phyloP scores from a whole-genome alignment of 2,329 filamentous ascomycete genomes.

The Colletotrichum sp. region DNA sequence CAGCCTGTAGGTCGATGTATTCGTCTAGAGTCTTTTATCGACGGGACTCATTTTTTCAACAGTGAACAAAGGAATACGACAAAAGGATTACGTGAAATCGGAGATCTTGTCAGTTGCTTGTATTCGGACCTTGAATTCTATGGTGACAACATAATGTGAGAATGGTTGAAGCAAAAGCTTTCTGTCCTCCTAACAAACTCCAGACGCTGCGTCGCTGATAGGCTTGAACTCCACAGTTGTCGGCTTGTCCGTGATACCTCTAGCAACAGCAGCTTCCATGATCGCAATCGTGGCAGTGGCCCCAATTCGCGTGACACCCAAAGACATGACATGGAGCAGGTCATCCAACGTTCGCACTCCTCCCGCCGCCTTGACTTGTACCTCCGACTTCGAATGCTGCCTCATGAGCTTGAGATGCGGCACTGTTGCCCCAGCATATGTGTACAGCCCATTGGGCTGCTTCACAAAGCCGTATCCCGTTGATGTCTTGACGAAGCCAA shows the following conservation, averaged over 20 bases:
- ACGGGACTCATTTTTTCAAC: too few species aligned
- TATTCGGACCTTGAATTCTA: too few species aligned
- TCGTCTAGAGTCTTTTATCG: too few species aligned
- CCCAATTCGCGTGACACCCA: slow-evolving; percentile 61
- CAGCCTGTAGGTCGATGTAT: too few species aligned
- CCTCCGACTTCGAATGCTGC: slow-evolving; percentile 40
- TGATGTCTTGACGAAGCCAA: slow-evolving; percentile 66
- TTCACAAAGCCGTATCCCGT: slow-evolving; percentile 68
- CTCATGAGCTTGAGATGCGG: slow-evolving; percentile 60
- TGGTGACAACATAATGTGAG: neutral
- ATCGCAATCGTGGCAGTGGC: slow-evolving; percentile 60
- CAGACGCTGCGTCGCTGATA: neutral
- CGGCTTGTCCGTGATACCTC: slow-evolving; percentile 47
- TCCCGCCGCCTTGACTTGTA: slow-evolving; percentile 64
- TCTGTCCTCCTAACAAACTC: neutral
- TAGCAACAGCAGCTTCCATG: slow-evolving; percentile 55
- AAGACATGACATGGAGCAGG: slow-evolving; percentile 55
- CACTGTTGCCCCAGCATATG: slow-evolving; percentile 58
- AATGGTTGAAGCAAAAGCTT: too few species aligned
- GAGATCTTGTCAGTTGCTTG: too few species aligned
- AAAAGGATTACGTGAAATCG: too few species aligned
- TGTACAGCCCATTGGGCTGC: slow-evolving; percentile 53
- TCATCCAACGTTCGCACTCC: slow-evolving; percentile 63
- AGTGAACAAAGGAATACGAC: too few species aligned
- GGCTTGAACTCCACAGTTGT: slow-evolving; percentile 8